phyloP scores from a whole-genome alignment of 805 yeast species.

The Ogataea pignaliae region DNA sequence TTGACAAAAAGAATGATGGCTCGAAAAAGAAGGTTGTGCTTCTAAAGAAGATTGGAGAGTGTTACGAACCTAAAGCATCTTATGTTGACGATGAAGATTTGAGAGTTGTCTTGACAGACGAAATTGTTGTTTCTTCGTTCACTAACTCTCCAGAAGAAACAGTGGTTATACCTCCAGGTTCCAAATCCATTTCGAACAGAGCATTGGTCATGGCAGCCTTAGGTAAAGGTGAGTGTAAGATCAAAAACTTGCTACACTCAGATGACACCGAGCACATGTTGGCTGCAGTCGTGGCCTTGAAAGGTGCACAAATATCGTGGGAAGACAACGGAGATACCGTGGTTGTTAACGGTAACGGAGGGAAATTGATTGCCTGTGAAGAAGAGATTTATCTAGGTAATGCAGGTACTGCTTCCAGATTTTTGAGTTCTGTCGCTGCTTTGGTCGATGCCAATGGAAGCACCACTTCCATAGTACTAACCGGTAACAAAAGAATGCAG shows the following conservation, averaged over 20 bases:
- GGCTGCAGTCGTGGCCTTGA: constrained; percentile 70
- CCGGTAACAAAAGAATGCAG: constrained; percentile 97
- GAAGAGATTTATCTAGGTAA: constrained; percentile 85
- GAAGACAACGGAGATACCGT: constrained; percentile 90
- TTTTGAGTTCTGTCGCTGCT: constrained; percentile 89
- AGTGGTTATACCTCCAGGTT: constrained; percentile 84
- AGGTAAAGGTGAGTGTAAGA: constrained; percentile 77
- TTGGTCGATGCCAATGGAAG: constrained; percentile 51
- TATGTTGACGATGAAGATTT: constrained; percentile 77
- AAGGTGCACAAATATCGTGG: constrained; percentile 77
- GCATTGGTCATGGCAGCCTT: constrained; percentile 91
- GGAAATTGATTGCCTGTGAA: constrained; percentile 57
- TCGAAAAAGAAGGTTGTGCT: constrained; percentile 82
- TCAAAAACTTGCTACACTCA: constrained; percentile 85
- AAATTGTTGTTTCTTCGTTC: constrained; percentile 63
- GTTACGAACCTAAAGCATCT: constrained; percentile 85
- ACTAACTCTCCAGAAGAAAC: constrained; percentile 32
- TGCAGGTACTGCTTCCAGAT: constrained; percentile 97
- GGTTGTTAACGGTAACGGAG: constrained; percentile 81
- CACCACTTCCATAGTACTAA: constrained; percentile 52
- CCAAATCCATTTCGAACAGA: constrained; percentile 94
- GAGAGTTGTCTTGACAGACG: constrained; percentile 78
- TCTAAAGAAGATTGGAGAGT: constrained; percentile 79
- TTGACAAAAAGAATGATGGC: constrained; percentile 96
- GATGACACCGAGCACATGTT: constrained; percentile 97